Evolutionary conservation across 148 eudicot genomes (phyloP).

Genomic region (Limonium bicolor): DNA sequence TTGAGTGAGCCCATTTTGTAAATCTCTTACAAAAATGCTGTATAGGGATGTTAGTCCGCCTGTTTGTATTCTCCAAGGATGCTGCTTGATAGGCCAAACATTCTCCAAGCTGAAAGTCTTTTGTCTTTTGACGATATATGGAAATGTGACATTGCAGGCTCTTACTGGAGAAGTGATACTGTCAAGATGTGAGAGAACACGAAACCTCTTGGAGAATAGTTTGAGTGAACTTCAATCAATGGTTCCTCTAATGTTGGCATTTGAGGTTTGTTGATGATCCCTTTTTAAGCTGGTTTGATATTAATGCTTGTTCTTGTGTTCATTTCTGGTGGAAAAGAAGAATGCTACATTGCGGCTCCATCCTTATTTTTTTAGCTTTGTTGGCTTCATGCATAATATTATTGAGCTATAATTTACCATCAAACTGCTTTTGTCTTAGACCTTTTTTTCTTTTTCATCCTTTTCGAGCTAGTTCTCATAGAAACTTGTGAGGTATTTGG

Average conservation of each 20-base stretch:
- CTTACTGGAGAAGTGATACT: slow-evolving; percentile 48
- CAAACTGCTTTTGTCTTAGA: not conserved
- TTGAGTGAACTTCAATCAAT: slow-evolving; percentile 50
- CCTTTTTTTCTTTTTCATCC: not conserved
- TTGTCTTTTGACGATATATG: not conserved
- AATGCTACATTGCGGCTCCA: too few species aligned
- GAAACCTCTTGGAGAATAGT: slow-evolving; percentile 32
- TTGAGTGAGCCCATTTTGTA: not conserved
- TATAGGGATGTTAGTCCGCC: too few species aligned
- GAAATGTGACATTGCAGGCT: slow-evolving; percentile 47
- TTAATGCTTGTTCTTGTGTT: not conserved
- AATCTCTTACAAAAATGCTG: not conserved
- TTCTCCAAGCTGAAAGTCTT: not conserved
- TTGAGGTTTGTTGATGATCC: slow-evolving; percentile 30
- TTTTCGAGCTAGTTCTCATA: too few species aligned
- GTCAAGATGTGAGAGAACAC: slow-evolving; percentile 45
- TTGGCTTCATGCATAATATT: too few species aligned
- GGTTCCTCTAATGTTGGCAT: slow-evolving; percentile 54
- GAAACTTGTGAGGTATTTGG: too few species aligned
- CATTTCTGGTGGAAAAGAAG: too few species aligned
- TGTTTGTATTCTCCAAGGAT: not conserved
- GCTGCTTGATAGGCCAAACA: not conserved
- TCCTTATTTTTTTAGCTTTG: too few species aligned
- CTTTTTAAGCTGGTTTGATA: not conserved
- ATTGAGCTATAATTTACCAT: too few species aligned